A percentile compares a stretch with the other conserved stretches of the same genome.
phyloP scores from a whole-genome alignment of 371 early-diverging fungal species.

The Syncephalastrum sp. region DNA sequence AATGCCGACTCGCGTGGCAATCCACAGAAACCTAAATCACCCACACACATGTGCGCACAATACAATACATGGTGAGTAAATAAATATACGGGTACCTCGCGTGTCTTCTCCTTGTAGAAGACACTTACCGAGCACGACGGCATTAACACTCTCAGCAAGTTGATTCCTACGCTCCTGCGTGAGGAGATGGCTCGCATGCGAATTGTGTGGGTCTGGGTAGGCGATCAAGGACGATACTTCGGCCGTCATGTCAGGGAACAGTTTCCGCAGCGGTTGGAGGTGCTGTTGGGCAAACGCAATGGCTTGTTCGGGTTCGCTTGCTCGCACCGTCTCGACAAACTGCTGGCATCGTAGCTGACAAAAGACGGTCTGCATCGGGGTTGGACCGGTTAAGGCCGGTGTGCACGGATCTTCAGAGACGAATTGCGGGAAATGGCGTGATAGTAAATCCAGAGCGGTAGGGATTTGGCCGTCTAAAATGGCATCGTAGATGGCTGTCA shows the following conservation, averaged over 20 bases:
- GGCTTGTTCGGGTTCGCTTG: conserved; percentile 23
- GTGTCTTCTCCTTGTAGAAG: neutral
- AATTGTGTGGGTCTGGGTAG: conserved; percentile 35
- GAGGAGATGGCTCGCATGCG: conserved; percentile 29
- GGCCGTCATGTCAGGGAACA: conserved; percentile 22
- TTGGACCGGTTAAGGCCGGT: neutral
- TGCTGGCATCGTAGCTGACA: conserved; percentile 42
- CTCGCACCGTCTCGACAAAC: conserved; percentile 34
- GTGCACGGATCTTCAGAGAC: conserved; percentile 16
- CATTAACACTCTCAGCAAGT: conserved; percentile 36
- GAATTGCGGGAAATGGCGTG: conserved; percentile 28
- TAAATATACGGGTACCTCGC: too few species aligned
- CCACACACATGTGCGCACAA: neutral
- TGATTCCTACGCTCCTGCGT: conserved; percentile 29
- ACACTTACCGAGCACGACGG: conserved; percentile 23
- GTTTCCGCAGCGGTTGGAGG: conserved; percentile 21
- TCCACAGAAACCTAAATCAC: conserved; percentile 8
- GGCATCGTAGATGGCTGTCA: conserved; percentile 26
- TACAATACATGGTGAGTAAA: neutral
- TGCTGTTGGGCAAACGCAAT: conserved; percentile 40
- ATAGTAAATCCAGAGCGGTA: conserved; percentile 32
- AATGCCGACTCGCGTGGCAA: conserved; percentile 10
- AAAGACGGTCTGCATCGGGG: conserved; percentile 9
- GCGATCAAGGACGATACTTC: conserved; percentile 43
- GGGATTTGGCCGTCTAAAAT: conserved; percentile 30